Conservation (phyloP, 2,329 filamentous ascomycete species). For the Phoma herbarum region DNA sequence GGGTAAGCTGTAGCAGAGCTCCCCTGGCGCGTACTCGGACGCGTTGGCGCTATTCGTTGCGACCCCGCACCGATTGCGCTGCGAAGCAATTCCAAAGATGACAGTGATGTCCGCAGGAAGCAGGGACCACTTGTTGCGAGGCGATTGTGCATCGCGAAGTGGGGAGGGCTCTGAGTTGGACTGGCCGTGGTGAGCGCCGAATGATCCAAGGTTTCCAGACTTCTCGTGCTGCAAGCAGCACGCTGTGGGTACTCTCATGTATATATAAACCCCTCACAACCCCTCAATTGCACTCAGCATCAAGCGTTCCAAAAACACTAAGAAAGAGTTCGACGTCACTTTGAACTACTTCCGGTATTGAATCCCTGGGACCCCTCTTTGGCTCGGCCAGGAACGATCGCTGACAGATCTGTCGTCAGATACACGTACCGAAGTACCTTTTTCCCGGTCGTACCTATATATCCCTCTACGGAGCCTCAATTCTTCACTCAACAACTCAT, state of each 20-base stretch:
- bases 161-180: conserved; percentile 36
- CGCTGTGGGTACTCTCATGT: conserved; percentile 28
- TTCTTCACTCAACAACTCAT: conserved; percentile 31
- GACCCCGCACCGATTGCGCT: conserved; percentile 47
- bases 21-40: conserved; percentile 33
- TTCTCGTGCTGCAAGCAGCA: conserved; percentile 26
- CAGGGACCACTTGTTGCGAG: conserved; percentile 33
- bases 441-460: conserved; percentile 33
- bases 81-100: conserved; percentile 46
- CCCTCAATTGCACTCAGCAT: conserved; percentile 30
- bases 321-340: conserved; percentile 33
- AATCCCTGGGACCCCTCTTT: conserved; percentile 32
- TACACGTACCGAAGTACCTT: conserved; percentile 34
- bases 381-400: conserved; percentile 16
- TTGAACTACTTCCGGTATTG: conserved; percentile 39
- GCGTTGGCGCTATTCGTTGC: conserved; percentile 44
- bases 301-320: conserved; percentile 22
- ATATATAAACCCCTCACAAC: conserved; percentile 45
- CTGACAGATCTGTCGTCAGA: conserved; percentile 42
- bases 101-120: conserved; percentile 39
- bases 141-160: conserved; percentile 40
- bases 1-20: conserved; percentile 21
- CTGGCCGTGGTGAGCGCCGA: conserved; percentile 31
- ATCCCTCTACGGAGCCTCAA: conserved; percentile 31
- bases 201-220: conserved; percentile 34